Base-by-base conservation (phyloP, 2,329 filamentous ascomycete species). In the Colletotrichum limetticola region DNA sequence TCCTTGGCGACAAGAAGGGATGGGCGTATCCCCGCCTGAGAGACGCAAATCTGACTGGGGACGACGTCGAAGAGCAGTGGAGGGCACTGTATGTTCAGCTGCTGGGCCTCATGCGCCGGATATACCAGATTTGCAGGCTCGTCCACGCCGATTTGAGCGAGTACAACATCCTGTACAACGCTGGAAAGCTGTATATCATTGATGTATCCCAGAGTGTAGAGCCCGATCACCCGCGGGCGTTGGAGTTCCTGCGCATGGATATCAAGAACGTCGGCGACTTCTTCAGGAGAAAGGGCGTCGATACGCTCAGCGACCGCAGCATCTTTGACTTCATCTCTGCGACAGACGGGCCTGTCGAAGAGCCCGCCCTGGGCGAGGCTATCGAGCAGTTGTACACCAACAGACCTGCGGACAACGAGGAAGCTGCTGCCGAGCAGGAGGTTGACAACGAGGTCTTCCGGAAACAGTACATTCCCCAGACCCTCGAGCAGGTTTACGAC, bases 191-290 rank as follows among this genome's bases (percentile, higher is more conserved):
- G 0, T 98, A 94, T 86, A 93, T 99, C 79, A 99, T 99, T 82
- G 97, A 99, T 83, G 97, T 99, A 56, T 98, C 95, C 68, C 97
- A 99, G 85, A 97, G 94, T 79, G 97, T 99, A 24, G 97, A 98
- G 85, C 95, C 97, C 77, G 96, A 98, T 78, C 97, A 99, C 82
- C 97, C 97, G 0, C 90, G 94, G 71, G 96, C 94, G 2, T 88
- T 97, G 35, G 96, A 98, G 81, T 99, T 99, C 80, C 83, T 99
- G 78, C 92, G 97, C 42, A 98, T 98, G 95, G 97, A 99, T 80
- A 95, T 99, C 83, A 98, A 98, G 87, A 99, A 99, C 80, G 91
- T 97, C 1, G 93, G 91, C 26, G 95, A 97, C 82, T 99, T 97
- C 84, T 99, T 98, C 90, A 88, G 91, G 35, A 90, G 94, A 24